Base-by-base conservation (phyloP, 2,329 filamentous ascomycete species). In the Cladophialophora bantiana region DNA sequence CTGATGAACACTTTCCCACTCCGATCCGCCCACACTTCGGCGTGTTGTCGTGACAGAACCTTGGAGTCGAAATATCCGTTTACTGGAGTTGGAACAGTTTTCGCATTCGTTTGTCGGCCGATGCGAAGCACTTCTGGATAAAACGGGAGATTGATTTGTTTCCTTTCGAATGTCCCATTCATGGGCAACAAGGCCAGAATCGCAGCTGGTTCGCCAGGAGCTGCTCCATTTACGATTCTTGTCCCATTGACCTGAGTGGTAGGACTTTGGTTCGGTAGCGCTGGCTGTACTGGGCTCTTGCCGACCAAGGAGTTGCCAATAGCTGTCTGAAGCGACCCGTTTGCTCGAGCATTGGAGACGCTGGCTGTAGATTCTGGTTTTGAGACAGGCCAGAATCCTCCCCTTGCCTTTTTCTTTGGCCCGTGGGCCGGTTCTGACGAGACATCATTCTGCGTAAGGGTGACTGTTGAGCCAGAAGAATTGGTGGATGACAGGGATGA, bases 41-140 rank as follows among this genome's bases (percentile, higher is more conserved):
- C 95, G 78, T 99, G 95, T 77, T 97, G 93, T 74, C 95, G 87
- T 45, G 95, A 98, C 31, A 99, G 86, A 32, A 99, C 95, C 79
- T 99, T 99, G 59, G 94, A 98, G 78, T 99, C 95, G 75, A 99
- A 99, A 79, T 91, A 99, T 40, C 95, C 95, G 79, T 99, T 99
- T 68, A 89, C 82, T 0, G 93, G 89, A 0, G 94, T 97, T 0
- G 95, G 95, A 12, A 96, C 87, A 0, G 95, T 98, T 80, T 97
- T 98, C 71, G 93, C 92, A 78, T 99, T 99, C 20, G 95, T 99
- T 80, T 99, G 95, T 56, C 95, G 90, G 53, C 95, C 95, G 75
- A 99, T 97, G 70, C 93, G 89, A 58, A 99, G 84, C 48, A 92
- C 90, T n/a, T 98, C 94, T n/a, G 95, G 95, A 70, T 88, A 91